These are phyloP conservation scores for Ploettnerulaceae sp. DNA, from an alignment of 2,329 filamentous ascomycete genomes.

Conservation along the genomic window DNA sequence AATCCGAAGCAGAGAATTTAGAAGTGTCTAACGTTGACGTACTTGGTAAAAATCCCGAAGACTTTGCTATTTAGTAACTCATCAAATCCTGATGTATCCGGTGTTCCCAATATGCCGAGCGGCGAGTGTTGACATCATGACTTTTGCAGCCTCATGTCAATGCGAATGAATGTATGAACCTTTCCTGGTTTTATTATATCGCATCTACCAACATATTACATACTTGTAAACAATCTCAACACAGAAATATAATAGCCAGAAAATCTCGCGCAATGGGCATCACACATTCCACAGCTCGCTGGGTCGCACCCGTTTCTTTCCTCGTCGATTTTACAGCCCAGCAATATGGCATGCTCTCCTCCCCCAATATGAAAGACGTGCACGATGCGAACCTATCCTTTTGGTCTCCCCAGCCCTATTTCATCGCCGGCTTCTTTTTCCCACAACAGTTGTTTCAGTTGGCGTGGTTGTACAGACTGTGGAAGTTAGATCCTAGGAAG, in stretches of 20 bases:
- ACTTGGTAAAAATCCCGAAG: too few species aligned
- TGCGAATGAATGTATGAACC: not conserved
- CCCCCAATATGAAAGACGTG: conserved; percentile 54
- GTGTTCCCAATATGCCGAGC: too few species aligned
- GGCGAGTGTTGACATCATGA: conserved; percentile 19
- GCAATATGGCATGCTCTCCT: conserved; percentile 53
- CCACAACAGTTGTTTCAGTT: conserved; percentile 56
- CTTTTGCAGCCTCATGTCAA: conserved; percentile 6
- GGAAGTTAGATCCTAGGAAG: conserved; percentile 42
- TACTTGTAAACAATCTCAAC: not conserved
- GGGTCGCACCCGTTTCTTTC: conserved; percentile 51
- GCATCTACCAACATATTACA: not conserved
- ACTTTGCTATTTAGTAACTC: too few species aligned
- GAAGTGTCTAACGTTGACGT: too few species aligned
- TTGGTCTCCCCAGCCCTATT: conserved; percentile 53
- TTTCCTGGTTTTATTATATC: not conserved
- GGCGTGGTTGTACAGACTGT: conserved; percentile 52
- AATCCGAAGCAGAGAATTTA: too few species aligned
- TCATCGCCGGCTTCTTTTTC: conserved; percentile 57
- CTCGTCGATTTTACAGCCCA: conserved; percentile 53
- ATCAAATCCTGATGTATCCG: too few species aligned
- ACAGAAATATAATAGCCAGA: not conserved
- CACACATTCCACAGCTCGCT: conserved; percentile 48
- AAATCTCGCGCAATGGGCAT: conserved; percentile 43
- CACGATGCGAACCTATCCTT: conserved; percentile 54